A percentile compares a stretch with the other conserved stretches of the same genome.
phyloP scores from a whole-genome alignment of 2,329 filamentous ascomycete species.

The Tolypocladium tropicale region DNA sequence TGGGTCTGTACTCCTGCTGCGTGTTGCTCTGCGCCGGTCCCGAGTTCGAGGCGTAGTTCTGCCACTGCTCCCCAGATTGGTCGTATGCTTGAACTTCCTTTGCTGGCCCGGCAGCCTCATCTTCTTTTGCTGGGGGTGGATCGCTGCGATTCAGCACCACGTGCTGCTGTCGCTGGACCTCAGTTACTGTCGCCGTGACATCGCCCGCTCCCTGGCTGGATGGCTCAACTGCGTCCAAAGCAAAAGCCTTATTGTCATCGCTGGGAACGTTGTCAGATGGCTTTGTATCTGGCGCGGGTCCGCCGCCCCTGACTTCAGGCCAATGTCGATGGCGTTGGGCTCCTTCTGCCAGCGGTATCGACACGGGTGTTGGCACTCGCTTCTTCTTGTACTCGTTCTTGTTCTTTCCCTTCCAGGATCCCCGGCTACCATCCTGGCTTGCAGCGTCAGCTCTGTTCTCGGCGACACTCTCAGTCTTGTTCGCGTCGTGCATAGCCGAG shows the following conservation, averaged over 20 bases:
- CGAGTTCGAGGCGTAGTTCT: background rate
- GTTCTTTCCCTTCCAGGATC: conserved; percentile 6
- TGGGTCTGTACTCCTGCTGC: conserved; percentile 13
- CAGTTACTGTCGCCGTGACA: background rate
- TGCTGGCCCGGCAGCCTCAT: background rate
- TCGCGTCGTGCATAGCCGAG: background rate
- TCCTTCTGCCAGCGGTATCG: background rate
- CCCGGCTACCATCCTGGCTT: background rate
- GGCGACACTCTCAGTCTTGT: background rate
- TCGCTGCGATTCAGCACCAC: background rate
- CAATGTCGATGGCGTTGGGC: background rate
- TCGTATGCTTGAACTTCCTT: background rate
- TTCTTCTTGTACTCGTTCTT: conserved; percentile 17
- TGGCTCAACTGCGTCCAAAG: background rate
- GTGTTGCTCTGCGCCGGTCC: background rate
- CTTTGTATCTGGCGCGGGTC: background rate
- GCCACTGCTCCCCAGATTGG: background rate
- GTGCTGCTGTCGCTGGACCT: background rate
- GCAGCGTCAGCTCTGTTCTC: background rate
- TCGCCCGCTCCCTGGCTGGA: too few relatives aligned
- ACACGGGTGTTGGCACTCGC: conserved; percentile 3
- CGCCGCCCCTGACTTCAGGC: background rate
- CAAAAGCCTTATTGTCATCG: background rate
- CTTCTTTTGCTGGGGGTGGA: background rate
- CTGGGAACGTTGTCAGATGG: background rate